phyloP scores from a whole-genome alignment of 441 rosid species.

The Croton setiger region DNA sequence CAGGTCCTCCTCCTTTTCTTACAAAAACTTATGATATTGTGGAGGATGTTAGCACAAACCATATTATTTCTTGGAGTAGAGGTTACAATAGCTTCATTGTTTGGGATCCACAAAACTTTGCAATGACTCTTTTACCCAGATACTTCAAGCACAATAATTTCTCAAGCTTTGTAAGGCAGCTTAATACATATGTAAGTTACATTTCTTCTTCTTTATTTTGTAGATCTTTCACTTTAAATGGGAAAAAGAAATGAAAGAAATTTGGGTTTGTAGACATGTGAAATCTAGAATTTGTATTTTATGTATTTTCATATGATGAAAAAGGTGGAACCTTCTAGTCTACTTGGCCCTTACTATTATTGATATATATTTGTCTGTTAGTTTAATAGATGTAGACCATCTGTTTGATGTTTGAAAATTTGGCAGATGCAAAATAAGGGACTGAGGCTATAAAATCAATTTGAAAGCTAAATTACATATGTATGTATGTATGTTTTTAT shows the following conservation, averaged over 20 bases:
- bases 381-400: conserved; percentile 21
- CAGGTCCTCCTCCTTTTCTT: conserved; percentile 72
- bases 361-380: neutral
- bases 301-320: neutral
- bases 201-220: neutral
- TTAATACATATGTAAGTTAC: conserved; percentile 69
- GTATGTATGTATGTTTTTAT: neutral
- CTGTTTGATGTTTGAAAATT: conserved; percentile 16
- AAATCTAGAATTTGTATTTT: conserved; percentile 7
- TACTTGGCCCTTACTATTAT: conserved; percentile 9
- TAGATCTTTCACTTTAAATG: neutral
- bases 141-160: conserved; percentile 81
- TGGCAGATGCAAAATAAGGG: conserved; percentile 11
- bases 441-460: no score
- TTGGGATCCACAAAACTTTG: conserved; percentile 68
- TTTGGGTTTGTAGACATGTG: conserved; percentile 10
- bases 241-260: neutral
- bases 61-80: conserved; percentile 65
- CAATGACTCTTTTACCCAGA: conserved; percentile 56
- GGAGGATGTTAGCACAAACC: conserved; percentile 54
- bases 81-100: conserved; percentile 62
- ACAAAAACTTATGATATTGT: conserved; percentile 71
- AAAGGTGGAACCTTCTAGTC: neutral
- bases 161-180: conserved; percentile 87
- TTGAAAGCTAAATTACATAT: no score